These are phyloP conservation scores for Hyparrhenia diplandra DNA, from an alignment of 176 grass and related monocot genomes.

Conservation along the genomic window DNA sequence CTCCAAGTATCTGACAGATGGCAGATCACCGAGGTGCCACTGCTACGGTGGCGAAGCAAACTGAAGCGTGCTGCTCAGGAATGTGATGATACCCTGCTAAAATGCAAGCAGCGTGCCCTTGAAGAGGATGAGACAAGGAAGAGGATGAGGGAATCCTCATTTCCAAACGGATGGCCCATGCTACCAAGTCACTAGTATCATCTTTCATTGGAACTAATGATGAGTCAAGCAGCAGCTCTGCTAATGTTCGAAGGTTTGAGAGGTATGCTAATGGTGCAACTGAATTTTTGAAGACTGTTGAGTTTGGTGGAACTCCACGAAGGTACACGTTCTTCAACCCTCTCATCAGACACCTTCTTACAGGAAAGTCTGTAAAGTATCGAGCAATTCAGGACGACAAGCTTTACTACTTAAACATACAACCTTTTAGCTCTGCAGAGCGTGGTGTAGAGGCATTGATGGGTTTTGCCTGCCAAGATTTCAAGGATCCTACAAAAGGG, in stretches of 20 bases:
- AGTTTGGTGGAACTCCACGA: background rate
- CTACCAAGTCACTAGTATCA: too few relatives aligned
- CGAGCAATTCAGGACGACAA: background rate
- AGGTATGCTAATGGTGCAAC: background rate
- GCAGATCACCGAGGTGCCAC: too few relatives aligned
- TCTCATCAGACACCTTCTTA: conserved; percentile 4
- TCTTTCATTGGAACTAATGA: too few relatives aligned
- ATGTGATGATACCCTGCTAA: too few relatives aligned
- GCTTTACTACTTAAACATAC: background rate
- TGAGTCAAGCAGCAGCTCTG: too few relatives aligned
- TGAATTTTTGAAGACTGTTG: background rate
- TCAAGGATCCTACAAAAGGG: background rate
- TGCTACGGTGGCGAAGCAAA: too few relatives aligned
- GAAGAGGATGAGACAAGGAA: too few relatives aligned
- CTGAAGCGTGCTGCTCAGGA: too few relatives aligned
- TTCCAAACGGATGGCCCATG: too few relatives aligned
- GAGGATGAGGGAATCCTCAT: too few relatives aligned
- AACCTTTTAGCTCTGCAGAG: background rate
- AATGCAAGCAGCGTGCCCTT: too few relatives aligned
- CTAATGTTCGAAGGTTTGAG: background rate
- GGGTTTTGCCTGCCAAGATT: background rate
- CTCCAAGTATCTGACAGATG: background rate
- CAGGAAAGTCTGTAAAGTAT: background rate
- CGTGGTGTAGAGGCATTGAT: too few relatives aligned
- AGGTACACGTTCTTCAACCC: conserved; percentile 8